These are phyloP conservation scores for Ceratopteris richardii DNA, from an alignment of 75 land plant species.

Conservation along the genomic window DNA sequence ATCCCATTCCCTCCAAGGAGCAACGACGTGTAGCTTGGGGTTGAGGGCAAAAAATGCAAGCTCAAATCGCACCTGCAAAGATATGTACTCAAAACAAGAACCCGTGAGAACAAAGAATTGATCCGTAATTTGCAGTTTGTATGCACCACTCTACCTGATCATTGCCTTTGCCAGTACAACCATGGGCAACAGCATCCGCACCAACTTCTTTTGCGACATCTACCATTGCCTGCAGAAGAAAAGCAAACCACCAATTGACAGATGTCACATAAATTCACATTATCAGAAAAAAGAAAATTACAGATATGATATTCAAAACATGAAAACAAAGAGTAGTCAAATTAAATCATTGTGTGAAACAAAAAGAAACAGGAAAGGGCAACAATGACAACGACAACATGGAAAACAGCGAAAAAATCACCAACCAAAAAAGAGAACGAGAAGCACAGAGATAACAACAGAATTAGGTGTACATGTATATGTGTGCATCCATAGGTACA, in stretches of 20 bases:
- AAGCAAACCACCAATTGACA: neutral
- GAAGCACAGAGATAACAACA: too few relatives aligned
- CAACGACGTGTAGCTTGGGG: conserved; percentile 86
- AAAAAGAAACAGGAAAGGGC: too few relatives aligned
- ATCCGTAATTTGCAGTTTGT: too few relatives aligned
- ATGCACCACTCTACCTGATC: conserved; percentile 55
- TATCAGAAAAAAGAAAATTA: neutral
- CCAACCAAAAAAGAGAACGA: too few relatives aligned
- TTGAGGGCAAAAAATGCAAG: conserved; percentile 92
- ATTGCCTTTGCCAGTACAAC: conserved; percentile 99
- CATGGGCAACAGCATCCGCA: conserved; percentile 98
- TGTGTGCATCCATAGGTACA: too few relatives aligned
- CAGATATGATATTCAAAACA: too few relatives aligned
- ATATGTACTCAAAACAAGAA: neutral
- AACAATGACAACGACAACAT: too few relatives aligned
- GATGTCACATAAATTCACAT: neutral
- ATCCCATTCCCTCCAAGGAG: conserved; percentile 99
- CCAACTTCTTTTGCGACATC: conserved; percentile 93
- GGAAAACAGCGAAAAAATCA: too few relatives aligned
- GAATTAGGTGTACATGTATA: too few relatives aligned
- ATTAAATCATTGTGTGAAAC: too few relatives aligned
- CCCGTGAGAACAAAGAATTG: neutral
- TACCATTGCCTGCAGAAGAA: conserved; percentile 81
- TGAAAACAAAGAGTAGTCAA: too few relatives aligned
- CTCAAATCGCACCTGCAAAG: conserved; percentile 85